Conservation (phyloP, 352 stramenopile genomes). For the Ochromonadaceae sp. region DNA sequence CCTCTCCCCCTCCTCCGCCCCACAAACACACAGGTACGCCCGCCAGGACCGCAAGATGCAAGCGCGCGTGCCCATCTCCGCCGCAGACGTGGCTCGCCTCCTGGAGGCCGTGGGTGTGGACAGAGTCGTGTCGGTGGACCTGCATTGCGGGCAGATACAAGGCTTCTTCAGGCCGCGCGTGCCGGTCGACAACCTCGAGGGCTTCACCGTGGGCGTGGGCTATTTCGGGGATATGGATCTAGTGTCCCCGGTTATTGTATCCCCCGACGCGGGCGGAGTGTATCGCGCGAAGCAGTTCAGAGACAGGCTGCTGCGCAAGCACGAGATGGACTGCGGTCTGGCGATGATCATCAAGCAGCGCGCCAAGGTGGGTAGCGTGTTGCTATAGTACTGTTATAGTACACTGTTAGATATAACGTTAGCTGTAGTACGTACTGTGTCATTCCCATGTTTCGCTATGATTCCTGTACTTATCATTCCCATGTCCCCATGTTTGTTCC, state of each 20-base stretch:
- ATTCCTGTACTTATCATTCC: too few species aligned
- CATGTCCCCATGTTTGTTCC: background rate
- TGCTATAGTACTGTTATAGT: too few species aligned
- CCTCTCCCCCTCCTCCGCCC: background rate
- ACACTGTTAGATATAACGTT: too few species aligned
- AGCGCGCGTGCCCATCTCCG: constrained; percentile 93
- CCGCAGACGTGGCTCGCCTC: constrained; percentile 69
- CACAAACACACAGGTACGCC: constrained; percentile 45
- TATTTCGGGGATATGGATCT: constrained; percentile 58
- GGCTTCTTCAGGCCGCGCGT: constrained; percentile 97
- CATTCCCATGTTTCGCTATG: too few species aligned
- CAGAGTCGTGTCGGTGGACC: constrained; percentile 73
- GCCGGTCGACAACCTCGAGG: constrained; percentile 96
- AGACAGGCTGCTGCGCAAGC: constrained; percentile 91
- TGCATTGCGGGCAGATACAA: constrained; percentile 83
- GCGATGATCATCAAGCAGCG: constrained; percentile 99
- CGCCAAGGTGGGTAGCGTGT: constrained; percentile 55
- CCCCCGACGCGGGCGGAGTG: constrained; percentile 94
- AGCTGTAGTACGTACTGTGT: too few species aligned
- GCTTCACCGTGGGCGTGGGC: constrained; percentile 75
- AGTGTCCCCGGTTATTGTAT: constrained; percentile 77
- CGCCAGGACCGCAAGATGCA: constrained; percentile 76
- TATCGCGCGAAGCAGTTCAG: constrained; percentile 99
- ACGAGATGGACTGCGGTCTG: constrained; percentile 90
- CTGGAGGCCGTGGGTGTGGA: constrained; percentile 81